These are phyloP conservation scores for Achlya hypogyna DNA, from an alignment of 352 stramenopile species.

Conservation along the genomic window DNA sequence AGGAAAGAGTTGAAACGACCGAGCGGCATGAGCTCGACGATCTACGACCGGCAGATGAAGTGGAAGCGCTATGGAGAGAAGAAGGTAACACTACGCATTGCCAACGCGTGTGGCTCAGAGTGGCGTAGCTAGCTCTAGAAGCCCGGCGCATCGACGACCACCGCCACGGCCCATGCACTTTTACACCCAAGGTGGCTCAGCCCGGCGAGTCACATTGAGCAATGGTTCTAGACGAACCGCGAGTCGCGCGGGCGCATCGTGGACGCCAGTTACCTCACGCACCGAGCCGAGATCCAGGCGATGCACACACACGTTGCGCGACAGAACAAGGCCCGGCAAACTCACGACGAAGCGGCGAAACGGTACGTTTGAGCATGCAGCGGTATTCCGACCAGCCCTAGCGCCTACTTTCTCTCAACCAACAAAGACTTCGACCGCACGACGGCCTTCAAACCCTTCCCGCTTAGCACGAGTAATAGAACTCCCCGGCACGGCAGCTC, in stretches of 20 bases:
- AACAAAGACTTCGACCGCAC: constrained; percentile 49
- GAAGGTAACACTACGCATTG: background rate
- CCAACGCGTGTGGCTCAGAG: background rate
- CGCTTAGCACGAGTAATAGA: constrained; percentile 54
- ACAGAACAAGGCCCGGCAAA: constrained; percentile 41
- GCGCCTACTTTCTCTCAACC: constrained; percentile 25
- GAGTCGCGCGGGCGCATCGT: background rate
- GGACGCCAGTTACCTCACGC: constrained; percentile 31
- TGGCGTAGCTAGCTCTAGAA: constrained; percentile 30
- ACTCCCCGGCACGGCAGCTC: constrained; percentile 9
- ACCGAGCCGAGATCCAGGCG: constrained; percentile 48
- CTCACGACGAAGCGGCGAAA: constrained; percentile 29
- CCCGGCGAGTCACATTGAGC: background rate
- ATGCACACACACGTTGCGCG: constrained; percentile 48
- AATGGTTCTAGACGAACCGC: background rate
- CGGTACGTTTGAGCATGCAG: constrained; percentile 25
- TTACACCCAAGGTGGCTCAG: constrained; percentile 37
- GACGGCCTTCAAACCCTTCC: constrained; percentile 43
- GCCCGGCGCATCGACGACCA: constrained; percentile 33
- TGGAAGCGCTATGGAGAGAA: constrained; percentile 20
- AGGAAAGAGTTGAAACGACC: background rate
- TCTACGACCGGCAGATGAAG: constrained; percentile 20
- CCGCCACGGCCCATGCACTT: constrained; percentile 47
- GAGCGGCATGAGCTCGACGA: background rate
- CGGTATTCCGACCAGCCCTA: constrained; percentile 4